Evolutionary conservation across 1,139 yeast species (phyloP).

Genomic region (Suhomyces yuchorum): DNA sequence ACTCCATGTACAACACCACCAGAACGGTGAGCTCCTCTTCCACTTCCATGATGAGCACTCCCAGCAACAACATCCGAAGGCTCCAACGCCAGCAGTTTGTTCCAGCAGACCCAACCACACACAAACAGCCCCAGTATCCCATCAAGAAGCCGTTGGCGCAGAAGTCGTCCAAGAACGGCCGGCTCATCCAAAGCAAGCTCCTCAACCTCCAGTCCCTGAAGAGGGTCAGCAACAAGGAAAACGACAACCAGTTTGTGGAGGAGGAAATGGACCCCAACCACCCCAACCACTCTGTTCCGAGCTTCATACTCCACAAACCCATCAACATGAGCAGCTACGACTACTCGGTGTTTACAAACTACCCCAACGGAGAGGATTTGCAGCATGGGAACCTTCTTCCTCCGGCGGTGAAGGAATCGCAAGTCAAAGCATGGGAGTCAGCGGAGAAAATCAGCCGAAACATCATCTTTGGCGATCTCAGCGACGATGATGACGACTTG

Average conservation of each 20-base stretch:
- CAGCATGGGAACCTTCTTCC: constrained; percentile 24
- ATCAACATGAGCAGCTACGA: constrained; percentile 24
- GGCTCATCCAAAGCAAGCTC: constrained; percentile 23
- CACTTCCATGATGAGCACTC: constrained; percentile 28
- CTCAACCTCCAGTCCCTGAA: constrained; percentile 28
- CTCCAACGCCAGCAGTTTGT: constrained; percentile 18
- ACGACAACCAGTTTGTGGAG: constrained; percentile 6
- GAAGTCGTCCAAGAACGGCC: constrained; percentile 18
- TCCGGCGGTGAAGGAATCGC: constrained; percentile 33
- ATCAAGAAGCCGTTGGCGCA: constrained; percentile 15
- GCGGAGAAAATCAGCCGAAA: constrained; percentile 44
- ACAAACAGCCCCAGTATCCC: constrained; percentile 12
- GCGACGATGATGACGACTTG: constrained; percentile 19
- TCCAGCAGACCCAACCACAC: constrained; percentile 6
- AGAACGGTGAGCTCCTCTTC: constrained; percentile 30
- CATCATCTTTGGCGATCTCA: constrained; percentile 40
- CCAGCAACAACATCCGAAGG: constrained; percentile 27
- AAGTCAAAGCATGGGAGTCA: constrained; percentile 50
- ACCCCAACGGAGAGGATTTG: constrained; percentile 24
- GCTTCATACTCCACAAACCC: constrained; percentile 24
- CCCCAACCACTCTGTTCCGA: constrained; percentile 20
- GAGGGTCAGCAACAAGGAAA: constrained; percentile 12
- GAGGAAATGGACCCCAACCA: constrained; percentile 15
- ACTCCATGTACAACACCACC: constrained; percentile 22
- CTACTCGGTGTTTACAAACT: constrained; percentile 26